Base-by-base conservation (phyloP, 176 grass and related monocot genomes). In the Tillandsia fasciculata region DNA sequence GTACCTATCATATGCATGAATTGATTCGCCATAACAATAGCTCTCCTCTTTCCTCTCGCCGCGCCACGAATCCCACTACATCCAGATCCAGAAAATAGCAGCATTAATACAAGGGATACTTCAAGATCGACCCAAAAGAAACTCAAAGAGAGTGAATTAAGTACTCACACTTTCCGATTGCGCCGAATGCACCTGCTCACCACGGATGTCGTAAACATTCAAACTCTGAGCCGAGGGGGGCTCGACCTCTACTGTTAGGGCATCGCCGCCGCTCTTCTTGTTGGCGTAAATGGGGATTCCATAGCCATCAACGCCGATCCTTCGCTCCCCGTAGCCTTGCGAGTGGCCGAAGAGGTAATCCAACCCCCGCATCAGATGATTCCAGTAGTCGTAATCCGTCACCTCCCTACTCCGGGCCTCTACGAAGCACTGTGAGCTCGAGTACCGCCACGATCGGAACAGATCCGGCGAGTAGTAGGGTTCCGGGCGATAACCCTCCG, bases 271-370 rank as follows among this genome's bases (percentile, higher is more conserved):
- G 1, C 65, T 80, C 68, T 85, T 91, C 72, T 65, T 90, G 89
- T 82, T 92, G 52, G 89, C 94, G 71, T 97, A 97, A 1, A 97
- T 75, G 0, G 89, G 89, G 28, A 87, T 69, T 3, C 86, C 89
- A 71, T 82, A 67, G 63, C 53, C 78, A 66, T 92, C 89, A 4
- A 28, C 18, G 53, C 94, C 86, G 8, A 83, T 77, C 50, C 68
- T 69, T 0, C 86, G 85, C 84, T 97, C 89, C 24, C 89, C 94
- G 53, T 92, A 97, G 6, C 94, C 94, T 47, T 97, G 74, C 12
- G 79, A 11, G 79, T 97, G 94, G 20, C 89, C 89, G 61, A 97
- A 97, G 47, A 97, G 79, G 81, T 79, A 92, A 49, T 97, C 94
- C 61, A 97, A 76, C 18, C 86, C 86, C 2, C 82, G 83, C 86